Percentiles rank a stretch among this genome's conserved stretches.
These are phyloP conservation scores for Mollisia scopiformis DNA, from an alignment of 2,329 filamentous ascomycete genomes.

Conservation along the genomic window DNA sequence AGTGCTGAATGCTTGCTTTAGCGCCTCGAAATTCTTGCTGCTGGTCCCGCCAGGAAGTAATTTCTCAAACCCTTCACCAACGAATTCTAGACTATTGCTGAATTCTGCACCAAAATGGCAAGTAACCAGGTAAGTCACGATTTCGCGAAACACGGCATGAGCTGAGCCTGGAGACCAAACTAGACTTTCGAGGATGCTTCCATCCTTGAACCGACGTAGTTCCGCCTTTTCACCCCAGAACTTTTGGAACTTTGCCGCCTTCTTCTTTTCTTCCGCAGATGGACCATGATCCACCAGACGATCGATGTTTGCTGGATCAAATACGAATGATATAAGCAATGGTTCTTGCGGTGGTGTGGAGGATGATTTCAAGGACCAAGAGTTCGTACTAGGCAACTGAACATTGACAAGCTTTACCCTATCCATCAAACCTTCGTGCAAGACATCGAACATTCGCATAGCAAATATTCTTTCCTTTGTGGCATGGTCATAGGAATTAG, in stretches of 20 bases:
- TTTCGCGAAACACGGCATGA: conserved; percentile 74
- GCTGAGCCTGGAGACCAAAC: conserved; percentile 74
- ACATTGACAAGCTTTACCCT: conserved; percentile 72
- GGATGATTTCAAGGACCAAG: conserved; percentile 52
- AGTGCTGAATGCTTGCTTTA: conserved; percentile 70
- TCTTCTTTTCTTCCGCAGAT: conserved; percentile 80
- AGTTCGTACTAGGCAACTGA: conserved; percentile 40
- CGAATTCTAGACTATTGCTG: conserved; percentile 41
- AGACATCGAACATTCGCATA: conserved; percentile 62
- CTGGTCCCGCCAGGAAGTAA: conserved; percentile 43
- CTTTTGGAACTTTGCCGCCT: conserved; percentile 77
- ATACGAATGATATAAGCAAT: conserved; percentile 68
- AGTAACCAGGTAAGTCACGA: conserved; percentile 71
- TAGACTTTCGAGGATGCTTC: conserved; percentile 88
- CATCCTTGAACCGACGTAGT: conserved; percentile 91
- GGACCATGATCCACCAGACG: conserved; percentile 89
- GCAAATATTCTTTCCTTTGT: conserved; percentile 41
- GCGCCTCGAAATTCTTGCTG: conserved; percentile 63
- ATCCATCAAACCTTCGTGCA: conserved; percentile 75
- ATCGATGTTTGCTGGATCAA: conserved; percentile 72
- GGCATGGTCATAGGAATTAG: conserved; percentile 32
- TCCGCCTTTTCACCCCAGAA: conserved; percentile 98
- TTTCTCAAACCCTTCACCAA: conserved; percentile 48
- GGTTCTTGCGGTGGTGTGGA: conserved; percentile 38
- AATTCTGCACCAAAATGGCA: conserved; percentile 67